Evolutionary conservation across 1,284 basidiomycete genomes (phyloP), one percentile per base, ranked within the genome.

Genomic region (Microbotryomycetes sp.): DNA sequence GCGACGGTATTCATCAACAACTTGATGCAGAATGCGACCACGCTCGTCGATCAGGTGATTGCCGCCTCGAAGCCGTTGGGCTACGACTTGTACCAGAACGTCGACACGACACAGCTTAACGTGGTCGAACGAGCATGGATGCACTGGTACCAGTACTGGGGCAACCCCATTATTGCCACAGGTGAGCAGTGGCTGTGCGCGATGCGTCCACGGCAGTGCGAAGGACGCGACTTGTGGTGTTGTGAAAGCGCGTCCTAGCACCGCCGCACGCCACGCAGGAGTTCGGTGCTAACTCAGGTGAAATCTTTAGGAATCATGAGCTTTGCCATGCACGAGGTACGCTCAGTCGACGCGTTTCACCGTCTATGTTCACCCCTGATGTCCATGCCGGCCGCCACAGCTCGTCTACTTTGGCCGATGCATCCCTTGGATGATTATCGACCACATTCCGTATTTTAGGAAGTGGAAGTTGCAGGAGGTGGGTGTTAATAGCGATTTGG

Each of bases 321-420:
- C 71, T 97, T 98, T 76, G 66, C 96, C 41, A 75, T 97, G 67
- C 94, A 59, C 55, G 58, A 66, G 56, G 65, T 41, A 54, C 50
- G 62, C 31, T 51, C 50, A 15, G 45, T 16, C 21, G 56, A 27
- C 13, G 55, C 29, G 57, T 35, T 24, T 51, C 45, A 45, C 2
- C 31, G 27, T 24, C 55, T 56, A 46, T 57, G 30, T 29, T 23
- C 6, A 31, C 27, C 4, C 5, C 30, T 56, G 23, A 24, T 35
- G 29, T 21, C 15, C 23, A 29, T 53, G 5, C 23, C 26, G 18
- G 29, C 18, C 26, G 13, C 26, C 15, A 9, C 64, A 94, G 90
- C 75, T 93, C 71, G 89, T 97, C 48, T 98, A 98, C 81, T 98
- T 98, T 76, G 94, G 94, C 28, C 89, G 94, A 41, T 87, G 86